A percentile compares a stretch with the other conserved stretches of the same genome.
Conservation (phyloP, 345 rosid genomes). For the Punica granatum region DNA sequence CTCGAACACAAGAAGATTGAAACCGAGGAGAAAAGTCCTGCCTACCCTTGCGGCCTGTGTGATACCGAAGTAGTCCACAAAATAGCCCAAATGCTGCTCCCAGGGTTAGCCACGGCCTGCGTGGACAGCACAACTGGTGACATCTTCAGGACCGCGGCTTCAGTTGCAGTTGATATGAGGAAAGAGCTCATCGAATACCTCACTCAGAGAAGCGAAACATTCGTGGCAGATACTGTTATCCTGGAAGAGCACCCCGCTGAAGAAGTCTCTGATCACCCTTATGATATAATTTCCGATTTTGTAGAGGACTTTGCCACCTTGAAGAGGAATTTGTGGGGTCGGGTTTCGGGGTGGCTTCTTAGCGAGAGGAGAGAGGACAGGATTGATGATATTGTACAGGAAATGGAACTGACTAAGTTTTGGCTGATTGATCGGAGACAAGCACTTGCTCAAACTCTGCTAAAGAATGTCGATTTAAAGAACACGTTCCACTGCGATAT, state of each 20-base stretch:
- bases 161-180: conserved; percentile 69
- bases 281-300: conserved; percentile 52
- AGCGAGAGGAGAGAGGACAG: conserved; percentile 85
- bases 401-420: conserved; percentile 75
- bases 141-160: conserved; percentile 58
- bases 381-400: conserved; percentile 78
- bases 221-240: conserved; percentile 65
- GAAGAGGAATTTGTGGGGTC: conserved; percentile 63
- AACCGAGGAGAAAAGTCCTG: conserved; percentile 43
- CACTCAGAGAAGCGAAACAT: conserved; percentile 61
- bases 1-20: conserved; percentile 42
- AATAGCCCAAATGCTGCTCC: conserved; percentile 53
- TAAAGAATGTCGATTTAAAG: conserved; percentile 74
- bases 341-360: conserved; percentile 79
- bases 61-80: conserved; percentile 59
- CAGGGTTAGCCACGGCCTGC: conserved; percentile 75
- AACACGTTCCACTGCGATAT: conserved; percentile 52
- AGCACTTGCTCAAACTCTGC: conserved; percentile 43
- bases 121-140: conserved; percentile 85
- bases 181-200: conserved; percentile 65
- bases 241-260: conserved; percentile 38
- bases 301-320: conserved; percentile 65
- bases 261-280: conserved; percentile 61
- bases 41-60: conserved; percentile 53
- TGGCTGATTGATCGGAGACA: conserved; percentile 63